phyloP scores from a whole-genome alignment of 2,329 filamentous ascomycete species.

The Dactylonectria estremocensis region DNA sequence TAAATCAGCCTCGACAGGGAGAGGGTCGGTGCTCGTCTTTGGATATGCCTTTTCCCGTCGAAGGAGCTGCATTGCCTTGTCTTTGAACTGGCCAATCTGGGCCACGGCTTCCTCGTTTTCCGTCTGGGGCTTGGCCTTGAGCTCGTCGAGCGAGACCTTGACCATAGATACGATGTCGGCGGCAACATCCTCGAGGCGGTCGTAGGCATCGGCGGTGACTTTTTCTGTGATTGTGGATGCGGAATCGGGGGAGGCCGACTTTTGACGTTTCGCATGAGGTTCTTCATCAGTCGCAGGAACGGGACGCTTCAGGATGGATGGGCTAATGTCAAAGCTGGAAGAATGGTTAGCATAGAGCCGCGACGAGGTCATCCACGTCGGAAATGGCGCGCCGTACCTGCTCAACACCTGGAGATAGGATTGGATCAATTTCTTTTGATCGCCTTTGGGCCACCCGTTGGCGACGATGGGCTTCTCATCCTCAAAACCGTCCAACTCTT shows the following conservation, averaged over 20 bases:
- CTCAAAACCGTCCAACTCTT: constrained; percentile 50
- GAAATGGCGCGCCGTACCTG: constrained; percentile 52
- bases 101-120: constrained; percentile 57
- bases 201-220: constrained; percentile 66
- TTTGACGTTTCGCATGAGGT: constrained; percentile 73
- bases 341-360: constrained; percentile 50
- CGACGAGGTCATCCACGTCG: constrained; percentile 20
- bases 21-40: constrained; percentile 54
- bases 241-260: constrained; percentile 62
- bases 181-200: constrained; percentile 76
- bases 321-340: constrained; percentile 67
- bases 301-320: constrained; percentile 69
- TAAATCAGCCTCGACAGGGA: constrained; percentile 58
- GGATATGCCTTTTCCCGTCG: constrained; percentile 72
- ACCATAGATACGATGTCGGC: constrained; percentile 68
- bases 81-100: constrained; percentile 71
- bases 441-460: constrained; percentile 45
- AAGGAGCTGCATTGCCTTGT: constrained; percentile 74
- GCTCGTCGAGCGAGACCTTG: constrained; percentile 63
- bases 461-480: constrained; percentile 44
- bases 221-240: constrained; percentile 68
- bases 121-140: constrained; percentile 55
- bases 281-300: constrained; percentile 65
- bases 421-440: constrained; percentile 56
- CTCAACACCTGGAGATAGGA: constrained; percentile 56